These are phyloP conservation scores for Protea cynaroides DNA, from an alignment of 164 flowering plant genomes.

Conservation along the genomic window DNA sequence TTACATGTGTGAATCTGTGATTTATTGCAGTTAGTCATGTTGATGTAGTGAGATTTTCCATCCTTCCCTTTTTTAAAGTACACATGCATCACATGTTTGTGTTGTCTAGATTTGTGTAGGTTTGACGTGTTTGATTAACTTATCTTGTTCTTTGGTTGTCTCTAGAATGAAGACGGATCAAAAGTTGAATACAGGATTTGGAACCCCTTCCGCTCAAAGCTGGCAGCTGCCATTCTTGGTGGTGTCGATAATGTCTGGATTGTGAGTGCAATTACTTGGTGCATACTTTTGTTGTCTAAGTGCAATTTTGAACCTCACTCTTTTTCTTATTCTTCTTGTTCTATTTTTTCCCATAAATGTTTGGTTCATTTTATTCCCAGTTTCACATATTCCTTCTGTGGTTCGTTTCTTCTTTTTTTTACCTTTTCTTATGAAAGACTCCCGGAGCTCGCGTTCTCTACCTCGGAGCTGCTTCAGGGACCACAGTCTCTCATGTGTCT, in stretches of 20 bases:
- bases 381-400: neutral
- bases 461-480: constrained; percentile 98
- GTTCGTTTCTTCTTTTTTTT: neutral
- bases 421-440: constrained; percentile 29
- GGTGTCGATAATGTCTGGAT: constrained; percentile 90
- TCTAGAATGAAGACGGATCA: constrained; percentile 83
- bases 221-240: constrained; percentile 89
- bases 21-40: too few species aligned
- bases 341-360: neutral
- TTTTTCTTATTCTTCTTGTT: too few species aligned
- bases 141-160: too few species aligned
- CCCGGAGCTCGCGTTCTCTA: constrained; percentile 87
- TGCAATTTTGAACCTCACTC: neutral
- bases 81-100: too few species aligned
- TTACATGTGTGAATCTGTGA: neutral
- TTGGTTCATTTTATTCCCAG: neutral
- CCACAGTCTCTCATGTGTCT: constrained; percentile 96
- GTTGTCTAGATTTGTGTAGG: too few species aligned
- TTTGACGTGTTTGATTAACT: too few species aligned
- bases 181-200: constrained; percentile 88
- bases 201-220: constrained; percentile 96
- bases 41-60: too few species aligned
- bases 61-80: too few species aligned
- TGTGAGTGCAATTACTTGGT: constrained; percentile 40
- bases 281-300: neutral